Percentiles rank a stretch among this genome's conserved stretches.
These are phyloP conservation scores for Kondoa malvinella DNA, from an alignment of 768 basidiomycete genomes.

Conservation along the genomic window DNA sequence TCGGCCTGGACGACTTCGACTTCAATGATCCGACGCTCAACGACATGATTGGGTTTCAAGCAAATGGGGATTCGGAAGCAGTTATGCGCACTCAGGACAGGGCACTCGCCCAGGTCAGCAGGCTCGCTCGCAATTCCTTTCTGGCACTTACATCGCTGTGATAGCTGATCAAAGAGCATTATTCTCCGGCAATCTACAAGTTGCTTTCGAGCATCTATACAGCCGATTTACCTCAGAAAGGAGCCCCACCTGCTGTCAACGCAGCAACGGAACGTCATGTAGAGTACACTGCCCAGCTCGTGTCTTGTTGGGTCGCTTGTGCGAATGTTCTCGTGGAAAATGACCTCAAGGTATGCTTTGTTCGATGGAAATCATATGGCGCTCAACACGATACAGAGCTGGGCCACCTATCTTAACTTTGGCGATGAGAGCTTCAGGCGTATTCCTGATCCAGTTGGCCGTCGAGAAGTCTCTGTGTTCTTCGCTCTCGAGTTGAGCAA, in stretches of 20 bases:
- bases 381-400: slow-evolving; percentile 37
- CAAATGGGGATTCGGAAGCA: slow-evolving; percentile 23
- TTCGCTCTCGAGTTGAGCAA: slow-evolving; percentile 34
- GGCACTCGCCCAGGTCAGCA: slow-evolving; percentile 40
- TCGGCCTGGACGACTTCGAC: slow-evolving; percentile 44
- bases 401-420: slow-evolving; percentile 44
- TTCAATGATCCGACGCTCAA: slow-evolving; percentile 46
- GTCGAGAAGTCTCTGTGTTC: slow-evolving; percentile 46
- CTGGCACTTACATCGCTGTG: neutral
- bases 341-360: slow-evolving; percentile 33
- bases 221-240: slow-evolving; percentile 19
- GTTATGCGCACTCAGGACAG: slow-evolving; percentile 37
- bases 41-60: slow-evolving; percentile 41
- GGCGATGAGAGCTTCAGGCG: slow-evolving; percentile 43
- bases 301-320: slow-evolving; percentile 60
- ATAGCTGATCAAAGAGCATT: slow-evolving; percentile 40
- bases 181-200: slow-evolving; percentile 44
- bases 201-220: slow-evolving; percentile 41
- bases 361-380: neutral
- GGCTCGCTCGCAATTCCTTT: neutral
- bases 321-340: slow-evolving; percentile 46
- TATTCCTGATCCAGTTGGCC: slow-evolving; percentile 40
- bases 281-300: slow-evolving; percentile 41
- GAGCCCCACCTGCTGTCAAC: slow-evolving; percentile 21
- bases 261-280: slow-evolving; percentile 12